These are phyloP conservation scores for Helianthus annuus DNA, from an alignment of 129 eudicot genomes.

Conservation along the genomic window DNA sequence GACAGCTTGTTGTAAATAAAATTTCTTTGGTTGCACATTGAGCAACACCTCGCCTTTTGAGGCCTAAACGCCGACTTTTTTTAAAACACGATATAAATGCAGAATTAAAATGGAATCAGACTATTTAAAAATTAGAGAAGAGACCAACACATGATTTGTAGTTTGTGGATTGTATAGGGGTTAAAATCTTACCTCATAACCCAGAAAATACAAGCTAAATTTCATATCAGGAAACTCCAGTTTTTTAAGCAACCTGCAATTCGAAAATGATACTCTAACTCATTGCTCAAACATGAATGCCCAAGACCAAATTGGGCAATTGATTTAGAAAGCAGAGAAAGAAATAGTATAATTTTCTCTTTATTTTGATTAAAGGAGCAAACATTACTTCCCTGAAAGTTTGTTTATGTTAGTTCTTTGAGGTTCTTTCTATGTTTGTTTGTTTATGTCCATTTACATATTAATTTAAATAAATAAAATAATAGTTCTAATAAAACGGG, in stretches of 20 bases:
- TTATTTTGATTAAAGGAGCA: neutral
- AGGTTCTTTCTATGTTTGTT: too few species aligned
- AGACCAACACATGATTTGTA: neutral
- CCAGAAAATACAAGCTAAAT: conserved; percentile 86
- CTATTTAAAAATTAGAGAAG: neutral
- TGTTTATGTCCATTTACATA: too few species aligned
- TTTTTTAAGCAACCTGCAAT: conserved; percentile 79
- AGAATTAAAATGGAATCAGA: neutral
- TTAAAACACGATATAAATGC: neutral
- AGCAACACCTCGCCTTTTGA: too few species aligned
- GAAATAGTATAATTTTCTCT: too few species aligned
- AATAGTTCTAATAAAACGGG: too few species aligned
- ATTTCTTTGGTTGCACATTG: too few species aligned
- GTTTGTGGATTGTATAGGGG: neutral
- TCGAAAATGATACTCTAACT: conserved; percentile 10
- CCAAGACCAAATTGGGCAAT: too few species aligned
- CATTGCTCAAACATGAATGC: neutral
- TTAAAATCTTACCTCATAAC: conserved; percentile 68
- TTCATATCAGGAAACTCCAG: conserved; percentile 87
- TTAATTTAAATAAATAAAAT: too few species aligned
- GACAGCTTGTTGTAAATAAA: too few species aligned
- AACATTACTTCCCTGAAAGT: neutral
- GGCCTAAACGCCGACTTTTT: too few species aligned
- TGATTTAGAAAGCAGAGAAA: neutral
- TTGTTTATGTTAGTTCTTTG: too few species aligned